Conservation (phyloP, 2,329 filamentous ascomycete species). For the Dryadomyces quercivorus region DNA sequence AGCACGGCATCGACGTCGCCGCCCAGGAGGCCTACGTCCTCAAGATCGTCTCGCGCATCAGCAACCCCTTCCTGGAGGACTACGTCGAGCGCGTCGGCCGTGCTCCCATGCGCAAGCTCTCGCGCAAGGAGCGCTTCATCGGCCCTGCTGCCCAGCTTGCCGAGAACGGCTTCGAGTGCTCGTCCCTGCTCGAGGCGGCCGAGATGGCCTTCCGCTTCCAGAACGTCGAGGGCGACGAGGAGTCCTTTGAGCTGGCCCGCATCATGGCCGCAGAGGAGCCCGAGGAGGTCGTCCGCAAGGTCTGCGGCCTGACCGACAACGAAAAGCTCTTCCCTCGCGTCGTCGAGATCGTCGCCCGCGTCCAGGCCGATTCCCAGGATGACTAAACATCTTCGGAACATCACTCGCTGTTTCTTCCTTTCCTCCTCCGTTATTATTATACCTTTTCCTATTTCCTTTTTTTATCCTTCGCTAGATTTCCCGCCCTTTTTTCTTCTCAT, state of each 20-base stretch:
- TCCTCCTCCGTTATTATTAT: background rate
- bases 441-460: too few species aligned
- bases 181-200: slow-evolving; percentile 65
- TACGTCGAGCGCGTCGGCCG: slow-evolving; percentile 90
- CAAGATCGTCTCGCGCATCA: slow-evolving; percentile 85
- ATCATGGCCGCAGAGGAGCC: slow-evolving; percentile 66
- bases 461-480: too few species aligned
- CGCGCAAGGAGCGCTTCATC: slow-evolving; percentile 91
- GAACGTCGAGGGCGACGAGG: slow-evolving; percentile 82
- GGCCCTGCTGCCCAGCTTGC: slow-evolving; percentile 83
- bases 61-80: slow-evolving; percentile 87
- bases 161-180: slow-evolving; percentile 61
- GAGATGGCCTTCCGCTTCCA: slow-evolving; percentile 95
- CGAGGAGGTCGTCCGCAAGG: slow-evolving; percentile 63
- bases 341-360: slow-evolving; percentile 67
- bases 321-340: slow-evolving; percentile 72
- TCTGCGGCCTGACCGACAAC: slow-evolving; percentile 65
- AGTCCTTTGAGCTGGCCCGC: slow-evolving; percentile 74
- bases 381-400: slow-evolving; percentile 1
- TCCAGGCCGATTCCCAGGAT: slow-evolving; percentile 49
- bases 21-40: slow-evolving; percentile 82
- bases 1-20: slow-evolving; percentile 59
- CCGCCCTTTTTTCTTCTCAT: too few species aligned
- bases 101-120: slow-evolving; percentile 85
- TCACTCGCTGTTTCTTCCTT: background rate